Evolutionary conservation across 169 alveolate species (phyloP), one percentile per base, ranked within the genome.

Genomic region (Toxoplasma gondii): DNA sequence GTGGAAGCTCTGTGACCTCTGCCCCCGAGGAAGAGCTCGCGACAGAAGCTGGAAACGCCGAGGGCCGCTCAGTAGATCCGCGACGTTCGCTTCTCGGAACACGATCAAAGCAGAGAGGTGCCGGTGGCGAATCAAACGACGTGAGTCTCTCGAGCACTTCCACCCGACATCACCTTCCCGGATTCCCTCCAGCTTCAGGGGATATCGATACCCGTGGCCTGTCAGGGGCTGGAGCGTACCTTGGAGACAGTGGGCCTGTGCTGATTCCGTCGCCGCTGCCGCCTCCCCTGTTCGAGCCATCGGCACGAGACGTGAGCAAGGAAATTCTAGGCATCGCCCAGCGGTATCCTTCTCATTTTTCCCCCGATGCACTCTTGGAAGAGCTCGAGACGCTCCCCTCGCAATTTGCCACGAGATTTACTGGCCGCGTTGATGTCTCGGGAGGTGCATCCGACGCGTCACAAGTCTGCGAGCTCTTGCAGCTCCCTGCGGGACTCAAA

Each of bases 361-460:
- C 74, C 5, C 34, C n/a, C n/a, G 74, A 16, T 4, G 74, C 74
- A 1, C 74, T 64, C 5, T 7, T 27, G n/a, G 74, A 64, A 1
- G 74, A 16, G 74, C 74, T 64, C 74, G 74, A 7, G 34, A 19
- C 24, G 2, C 34, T 41, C 38, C 95, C 95, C 34, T n/a, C 67
- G 69, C 88, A 67, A 36, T 92, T 81, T 67, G 95, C 95, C 31
- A 88, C 78, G 31, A 64, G 81, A 22, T 92, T 92, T 29, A 74
- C 82, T 0, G 95, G 95, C 27, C 43, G 74, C 38, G 80, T 92
- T 29, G 45, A 39, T 0, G 92, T 92, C 29, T 36, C 70, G 2
- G 95, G 95, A 31, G 95, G 95, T 36, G 82, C 36, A 0, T 82
- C 88, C 39, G 95, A 82, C 53, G 78, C 88, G 29, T 82, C 94